These are phyloP conservation scores for Kodamaea hsintzibuensis DNA, from an alignment of 805 yeast species.

Conservation along the genomic window DNA sequence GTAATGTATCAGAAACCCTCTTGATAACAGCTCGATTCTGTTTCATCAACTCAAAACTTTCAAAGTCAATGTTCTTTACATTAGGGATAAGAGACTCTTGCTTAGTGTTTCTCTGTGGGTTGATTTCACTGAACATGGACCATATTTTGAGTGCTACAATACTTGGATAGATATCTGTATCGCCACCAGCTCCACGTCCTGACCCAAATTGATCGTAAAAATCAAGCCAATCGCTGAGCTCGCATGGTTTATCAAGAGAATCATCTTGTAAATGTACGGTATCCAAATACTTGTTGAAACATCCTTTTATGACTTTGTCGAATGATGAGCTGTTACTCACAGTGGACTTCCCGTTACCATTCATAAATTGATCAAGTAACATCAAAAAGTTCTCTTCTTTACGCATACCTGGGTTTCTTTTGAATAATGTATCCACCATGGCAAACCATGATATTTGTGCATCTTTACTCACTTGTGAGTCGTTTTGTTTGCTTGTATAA, in stretches of 20 bases:
- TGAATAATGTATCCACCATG: conserved; percentile 62
- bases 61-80: conserved; percentile 36
- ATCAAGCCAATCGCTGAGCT: conserved; percentile 72
- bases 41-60: conserved; percentile 37
- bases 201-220: conserved; percentile 61
- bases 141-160: conserved; percentile 62
- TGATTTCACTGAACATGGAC: conserved; percentile 63
- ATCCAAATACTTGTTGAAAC: conserved; percentile 65
- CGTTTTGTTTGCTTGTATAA: background rate
- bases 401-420: conserved; percentile 45
- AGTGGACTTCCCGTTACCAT: conserved; percentile 37
- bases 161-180: conserved; percentile 55
- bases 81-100: conserved; percentile 30
- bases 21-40: conserved; percentile 34
- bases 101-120: conserved; percentile 22
- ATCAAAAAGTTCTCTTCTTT: conserved; percentile 49
- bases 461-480: conserved; percentile 52
- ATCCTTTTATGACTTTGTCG: conserved; percentile 70
- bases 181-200: conserved; percentile 31
- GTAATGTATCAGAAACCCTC: conserved; percentile 28
- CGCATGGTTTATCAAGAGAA: conserved; percentile 56
- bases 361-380: conserved; percentile 47
- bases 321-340: conserved; percentile 40
- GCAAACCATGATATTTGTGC: conserved; percentile 64
- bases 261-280: conserved; percentile 64